Base-by-base conservation (phyloP, 2,329 filamentous ascomycete species). In the Epichloe bromicola region DNA sequence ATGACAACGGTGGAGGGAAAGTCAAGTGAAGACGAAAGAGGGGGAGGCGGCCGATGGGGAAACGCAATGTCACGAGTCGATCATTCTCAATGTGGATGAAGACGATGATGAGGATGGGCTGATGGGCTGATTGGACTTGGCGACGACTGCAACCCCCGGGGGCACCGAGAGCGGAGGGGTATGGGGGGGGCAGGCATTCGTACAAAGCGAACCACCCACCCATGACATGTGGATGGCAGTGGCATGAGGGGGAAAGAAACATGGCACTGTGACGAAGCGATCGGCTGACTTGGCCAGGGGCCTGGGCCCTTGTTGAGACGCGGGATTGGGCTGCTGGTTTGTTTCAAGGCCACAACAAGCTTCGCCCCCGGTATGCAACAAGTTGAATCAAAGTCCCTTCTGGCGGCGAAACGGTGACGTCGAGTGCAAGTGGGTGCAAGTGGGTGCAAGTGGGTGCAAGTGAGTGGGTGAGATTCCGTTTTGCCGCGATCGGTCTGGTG, bases 401-500 rank as follows among this genome's bases (percentile, higher is more conserved):
- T 45, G 26, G 30, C 15, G 14, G 33, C 19, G 26, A 45, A 44
- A 36, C 48, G n/a, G 48, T 50, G 48, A 45, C 48, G 48, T 50
- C 36, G 40, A 50, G n/a, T 10, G n/a, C 17, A 12, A 12, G 19
- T 23, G 41, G 41, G 23, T n/a, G n/a, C n/a, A n/a, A n/a, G n/a
- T n/a, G n/a, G n/a, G n/a, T n/a, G n/a, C n/a, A n/a, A n/a, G n/a
- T n/a, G n/a, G n/a, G n/a, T n/a, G n/a, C n/a, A n/a, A n/a, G n/a
- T n/a, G n/a, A n/a, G n/a, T 20, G 20, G 39, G 20, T 23, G 41
- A 4, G 19, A 5, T 40, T 37, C 37, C 44, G 44, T 43, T 38
- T 34, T 46, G 52, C 46, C 34, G 37, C 50, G 46, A 54, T 54
- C 52, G 50, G 47, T 54, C 49, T 50, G n/a, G 47, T 17, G 15